phyloP scores from a whole-genome alignment of 2,329 filamentous ascomycete species.

The Epichloe scottii region DNA sequence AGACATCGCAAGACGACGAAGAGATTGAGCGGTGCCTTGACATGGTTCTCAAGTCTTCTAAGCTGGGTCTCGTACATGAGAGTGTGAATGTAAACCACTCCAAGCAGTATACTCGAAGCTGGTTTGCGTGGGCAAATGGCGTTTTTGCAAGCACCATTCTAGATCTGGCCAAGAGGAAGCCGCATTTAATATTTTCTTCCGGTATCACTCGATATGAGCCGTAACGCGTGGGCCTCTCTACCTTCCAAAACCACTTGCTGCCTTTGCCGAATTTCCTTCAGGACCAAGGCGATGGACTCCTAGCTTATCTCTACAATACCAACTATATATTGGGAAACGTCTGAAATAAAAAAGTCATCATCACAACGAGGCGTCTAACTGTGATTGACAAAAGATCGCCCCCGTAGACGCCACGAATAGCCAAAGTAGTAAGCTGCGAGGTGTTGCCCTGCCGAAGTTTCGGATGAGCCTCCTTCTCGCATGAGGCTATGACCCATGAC shows the following conservation, averaged over 20 bases:
- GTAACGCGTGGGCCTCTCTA: constrained; percentile 13
- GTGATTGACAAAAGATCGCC: background rate
- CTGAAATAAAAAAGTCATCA: background rate
- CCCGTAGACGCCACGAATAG: too few species aligned
- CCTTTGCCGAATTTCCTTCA: too few species aligned
- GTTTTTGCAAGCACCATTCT: constrained; percentile 90
- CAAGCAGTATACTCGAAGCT: constrained; percentile 67
- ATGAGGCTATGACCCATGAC: too few species aligned
- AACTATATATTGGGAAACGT: background rate
- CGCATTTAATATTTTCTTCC: constrained; percentile 68
- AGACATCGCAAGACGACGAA: constrained; percentile 70
- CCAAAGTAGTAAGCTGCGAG: too few species aligned
- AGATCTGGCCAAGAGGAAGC: constrained; percentile 78
- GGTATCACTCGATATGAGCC: constrained; percentile 47
- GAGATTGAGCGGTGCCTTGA: constrained; percentile 68
- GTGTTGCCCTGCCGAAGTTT: too few species aligned
- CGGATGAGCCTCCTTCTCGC: too few species aligned
- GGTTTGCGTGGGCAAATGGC: constrained; percentile 98
- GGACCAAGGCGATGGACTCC: background rate
- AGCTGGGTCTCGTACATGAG: constrained; percentile 78
- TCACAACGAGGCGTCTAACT: background rate
- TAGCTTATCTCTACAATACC: background rate
- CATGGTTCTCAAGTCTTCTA: constrained; percentile 62
- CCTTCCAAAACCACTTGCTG: too few species aligned
- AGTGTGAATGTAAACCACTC: constrained; percentile 68